phyloP scores from a whole-genome alignment of 345 rosid species.

The Lepidium didymum region DNA sequence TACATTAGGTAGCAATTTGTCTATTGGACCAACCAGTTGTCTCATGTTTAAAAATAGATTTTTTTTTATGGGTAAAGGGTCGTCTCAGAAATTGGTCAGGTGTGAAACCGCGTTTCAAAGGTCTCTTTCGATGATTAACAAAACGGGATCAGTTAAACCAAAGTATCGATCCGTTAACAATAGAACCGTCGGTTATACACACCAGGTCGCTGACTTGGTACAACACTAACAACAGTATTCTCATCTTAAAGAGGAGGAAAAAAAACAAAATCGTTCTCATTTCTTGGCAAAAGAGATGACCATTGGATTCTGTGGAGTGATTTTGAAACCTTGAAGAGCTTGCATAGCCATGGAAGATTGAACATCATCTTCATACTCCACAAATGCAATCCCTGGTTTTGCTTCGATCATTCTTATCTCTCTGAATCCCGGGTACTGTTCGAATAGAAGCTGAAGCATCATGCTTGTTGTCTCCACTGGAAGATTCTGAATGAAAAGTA shows the following conservation, averaged over 20 bases:
- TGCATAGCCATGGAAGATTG: constrained; percentile 84
- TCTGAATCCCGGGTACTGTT: constrained; percentile 80
- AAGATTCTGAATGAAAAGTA: constrained; percentile 85
- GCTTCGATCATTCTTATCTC: constrained; percentile 93
- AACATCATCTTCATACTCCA: constrained; percentile 80
- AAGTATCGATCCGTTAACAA: neutral
- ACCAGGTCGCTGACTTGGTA: neutral
- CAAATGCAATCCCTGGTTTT: constrained; percentile 92
- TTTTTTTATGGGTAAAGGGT: too few species aligned
- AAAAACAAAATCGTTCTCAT: constrained; percentile 19
- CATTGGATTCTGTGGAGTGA: constrained; percentile 85
- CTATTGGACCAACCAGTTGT: too few species aligned
- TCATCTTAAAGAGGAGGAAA: neutral
- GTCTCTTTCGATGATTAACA: constrained; percentile 18
- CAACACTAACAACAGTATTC: neutral
- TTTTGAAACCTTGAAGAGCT: constrained; percentile 86
- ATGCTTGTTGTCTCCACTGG: constrained; percentile 75
- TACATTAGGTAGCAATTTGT: too few species aligned
- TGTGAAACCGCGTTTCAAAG: constrained; percentile 27
- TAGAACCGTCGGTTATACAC: constrained; percentile 14
- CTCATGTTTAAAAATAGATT: too few species aligned
- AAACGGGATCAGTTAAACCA: constrained; percentile 12
- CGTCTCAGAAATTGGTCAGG: constrained; percentile 12
- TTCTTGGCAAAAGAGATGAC: constrained; percentile 85
- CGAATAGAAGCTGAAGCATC: constrained; percentile 79